Conservation (phyloP, 2,329 filamentous ascomycete species). For the Aspergillus ruber region DNA sequence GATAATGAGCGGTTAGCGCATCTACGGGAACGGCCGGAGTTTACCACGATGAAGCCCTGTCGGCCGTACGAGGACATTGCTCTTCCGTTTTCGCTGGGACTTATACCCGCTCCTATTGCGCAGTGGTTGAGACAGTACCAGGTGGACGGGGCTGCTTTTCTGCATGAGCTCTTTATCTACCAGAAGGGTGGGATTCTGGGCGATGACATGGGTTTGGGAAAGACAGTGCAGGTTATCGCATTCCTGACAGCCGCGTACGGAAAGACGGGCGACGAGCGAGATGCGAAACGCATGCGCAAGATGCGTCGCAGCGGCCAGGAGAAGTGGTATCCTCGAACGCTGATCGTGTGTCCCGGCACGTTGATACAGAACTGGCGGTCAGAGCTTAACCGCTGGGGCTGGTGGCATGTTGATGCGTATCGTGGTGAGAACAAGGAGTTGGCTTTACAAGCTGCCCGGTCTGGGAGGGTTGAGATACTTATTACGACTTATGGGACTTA, state of each 20-base stretch:
- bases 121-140: slow-evolving; percentile 93
- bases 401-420: slow-evolving; percentile 82
- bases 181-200: slow-evolving; percentile 87
- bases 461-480: slow-evolving; percentile 78
- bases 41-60: slow-evolving; percentile 57
- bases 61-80: slow-evolving; percentile 68
- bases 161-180: slow-evolving; percentile 83
- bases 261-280: slow-evolving; percentile 83
- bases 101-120: slow-evolving; percentile 82
- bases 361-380: slow-evolving; percentile 87
- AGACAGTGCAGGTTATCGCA: slow-evolving; percentile 91
- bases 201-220: slow-evolving; percentile 96
- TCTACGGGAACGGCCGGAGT: slow-evolving; percentile 63
- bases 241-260: slow-evolving; percentile 90
- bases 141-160: slow-evolving; percentile 72
- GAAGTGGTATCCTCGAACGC: slow-evolving; percentile 72
- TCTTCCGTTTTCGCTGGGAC: slow-evolving; percentile 66
- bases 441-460: slow-evolving; percentile 63
- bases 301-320: slow-evolving; percentile 56
- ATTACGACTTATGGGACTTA: slow-evolving; percentile 94
- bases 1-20: slow-evolving; percentile 59
- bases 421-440: slow-evolving; percentile 69
- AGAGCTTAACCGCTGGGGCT: slow-evolving; percentile 85
- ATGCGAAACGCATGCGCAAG: slow-evolving; percentile 81
- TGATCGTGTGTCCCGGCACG: slow-evolving; percentile 84